Conservation (phyloP, 139 green algal genomes). For the Coelastrella sp. region DNA sequence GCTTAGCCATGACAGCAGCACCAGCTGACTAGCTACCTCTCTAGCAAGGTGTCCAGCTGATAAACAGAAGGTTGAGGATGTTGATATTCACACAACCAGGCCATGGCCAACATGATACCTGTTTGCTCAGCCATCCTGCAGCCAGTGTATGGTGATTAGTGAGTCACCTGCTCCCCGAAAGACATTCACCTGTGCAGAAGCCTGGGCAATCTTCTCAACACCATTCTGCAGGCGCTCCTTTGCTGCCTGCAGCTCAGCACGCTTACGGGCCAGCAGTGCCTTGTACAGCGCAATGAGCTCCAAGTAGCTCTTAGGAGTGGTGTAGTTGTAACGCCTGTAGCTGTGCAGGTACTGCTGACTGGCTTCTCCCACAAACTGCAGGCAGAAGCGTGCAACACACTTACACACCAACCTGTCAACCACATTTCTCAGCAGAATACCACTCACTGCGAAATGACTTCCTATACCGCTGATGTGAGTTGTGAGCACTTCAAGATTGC, state of each 20-base stretch:
- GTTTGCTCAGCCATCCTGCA: too few relatives aligned
- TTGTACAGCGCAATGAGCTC: constrained; percentile 93
- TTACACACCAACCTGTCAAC: not conserved
- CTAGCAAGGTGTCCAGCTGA: too few relatives aligned
- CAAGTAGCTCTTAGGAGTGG: constrained; percentile 94
- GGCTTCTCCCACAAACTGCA: constrained; percentile 61
- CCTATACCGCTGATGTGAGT: not conserved
- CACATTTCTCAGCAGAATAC: not conserved
- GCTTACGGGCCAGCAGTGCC: constrained; percentile 73
- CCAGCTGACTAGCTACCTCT: too few relatives aligned
- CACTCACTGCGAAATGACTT: not conserved
- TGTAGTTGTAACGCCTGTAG: constrained; percentile 87
- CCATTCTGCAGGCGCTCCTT: constrained; percentile 87
- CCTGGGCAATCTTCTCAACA: constrained; percentile 89
- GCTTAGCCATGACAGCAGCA: too few relatives aligned
- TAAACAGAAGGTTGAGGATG: too few relatives aligned
- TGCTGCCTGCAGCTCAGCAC: constrained; percentile 66
- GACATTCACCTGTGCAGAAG: constrained; percentile 59
- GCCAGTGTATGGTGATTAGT: too few relatives aligned
- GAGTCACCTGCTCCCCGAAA: too few relatives aligned
- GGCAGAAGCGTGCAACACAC: not conserved
- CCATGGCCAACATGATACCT: too few relatives aligned
- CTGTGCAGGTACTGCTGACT: constrained; percentile 66
- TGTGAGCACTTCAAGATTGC: not conserved
- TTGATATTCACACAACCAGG: too few relatives aligned